Evolutionary conservation across 2,329 filamentous ascomycete genomes (phyloP), one percentile per base, ranked within the genome.

Genomic region (Onygenales sp.): DNA sequence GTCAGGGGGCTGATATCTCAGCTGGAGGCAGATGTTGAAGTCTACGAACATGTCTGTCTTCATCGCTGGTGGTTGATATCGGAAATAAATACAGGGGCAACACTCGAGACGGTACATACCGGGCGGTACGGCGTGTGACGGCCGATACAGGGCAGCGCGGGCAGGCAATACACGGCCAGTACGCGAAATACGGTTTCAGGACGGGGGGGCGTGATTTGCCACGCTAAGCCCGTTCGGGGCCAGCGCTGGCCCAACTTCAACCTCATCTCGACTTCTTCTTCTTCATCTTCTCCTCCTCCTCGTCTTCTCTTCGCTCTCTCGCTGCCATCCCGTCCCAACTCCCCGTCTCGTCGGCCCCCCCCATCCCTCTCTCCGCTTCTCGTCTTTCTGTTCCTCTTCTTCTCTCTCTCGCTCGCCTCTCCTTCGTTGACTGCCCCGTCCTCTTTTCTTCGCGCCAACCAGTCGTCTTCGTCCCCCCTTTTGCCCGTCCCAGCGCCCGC

Each of bases 251-350:
- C 50, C 41, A 27, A 27, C 43, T 54, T 51, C 48, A n/a, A 3
- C 50, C 36, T 51, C 36, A 42, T 36, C 45, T 14, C 54, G 48
- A 42, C 59, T 48, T 52, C 54, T 21, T 53, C 47, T 51, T 58
- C 35, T 57, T 60, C 52, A 61, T 54, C 58, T 52, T 55, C 56
- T 53, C 43, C 54, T 43, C 48, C 51, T 56, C 51, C 54, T 54
- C 55, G 56, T 55, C 47, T 56, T 53, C 50, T 52, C 55, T 65
- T 64, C 61, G 54, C 60, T 59, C 61, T 58, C 58, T 62, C 63
- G 59, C 61, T 57, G 54, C 54, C 54, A 54, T 55, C 21, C 50
- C 43, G 51, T 54, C 42, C 43, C 52, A 56, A 50, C 49, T 43
- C 58, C 59, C 55, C 58, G 53, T 54, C 54, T 58, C 52, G 46